Evolutionary conservation across 306 rosid species (phyloP).

Genomic region (Prosopis cineraria): DNA sequence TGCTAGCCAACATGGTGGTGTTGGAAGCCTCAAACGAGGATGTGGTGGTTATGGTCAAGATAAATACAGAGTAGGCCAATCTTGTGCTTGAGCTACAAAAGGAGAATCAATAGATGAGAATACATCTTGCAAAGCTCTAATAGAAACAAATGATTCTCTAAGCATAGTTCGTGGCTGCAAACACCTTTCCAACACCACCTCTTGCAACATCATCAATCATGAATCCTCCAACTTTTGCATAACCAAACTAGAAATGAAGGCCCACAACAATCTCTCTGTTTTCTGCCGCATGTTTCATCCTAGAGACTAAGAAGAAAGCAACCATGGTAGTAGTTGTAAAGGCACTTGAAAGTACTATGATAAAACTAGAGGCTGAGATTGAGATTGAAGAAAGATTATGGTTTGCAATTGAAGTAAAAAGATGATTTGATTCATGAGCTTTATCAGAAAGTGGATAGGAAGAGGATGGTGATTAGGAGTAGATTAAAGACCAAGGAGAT

Average conservation of each 20-base stretch:
- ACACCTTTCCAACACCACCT: slow-evolving; percentile 76
- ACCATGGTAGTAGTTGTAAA: slow-evolving; percentile 55
- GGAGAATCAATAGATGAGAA: slow-evolving; percentile 77
- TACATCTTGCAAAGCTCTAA: slow-evolving; percentile 81
- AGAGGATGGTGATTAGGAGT: slow-evolving; percentile 56
- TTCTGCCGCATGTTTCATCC: slow-evolving; percentile 74
- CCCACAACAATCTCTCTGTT: slow-evolving; percentile 73
- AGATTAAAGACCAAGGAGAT: slow-evolving; percentile 61
- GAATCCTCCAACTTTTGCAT: slow-evolving; percentile 66
- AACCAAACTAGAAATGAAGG: slow-evolving; percentile 60
- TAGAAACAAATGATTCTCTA: slow-evolving; percentile 69
- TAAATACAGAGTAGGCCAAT: slow-evolving; percentile 77
- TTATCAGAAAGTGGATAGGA: slow-evolving; percentile 41
- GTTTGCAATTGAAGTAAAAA: slow-evolving; percentile 66
- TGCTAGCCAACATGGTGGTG: too few relatives aligned
- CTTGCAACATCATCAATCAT: slow-evolving; percentile 60
- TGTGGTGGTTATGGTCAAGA: slow-evolving; percentile 50
- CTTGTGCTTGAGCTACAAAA: slow-evolving; percentile 78
- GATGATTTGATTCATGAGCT: slow-evolving; percentile 70
- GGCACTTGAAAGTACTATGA: slow-evolving; percentile 61
- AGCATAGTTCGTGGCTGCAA: slow-evolving; percentile 74
- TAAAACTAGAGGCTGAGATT: slow-evolving; percentile 68
- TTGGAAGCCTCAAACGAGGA: slow-evolving; percentile 65
- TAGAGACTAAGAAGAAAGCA: slow-evolving; percentile 70
- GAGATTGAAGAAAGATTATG: slow-evolving; percentile 74